These are phyloP conservation scores for Macrolepiota dolichaula DNA, from an alignment of 768 basidiomycete genomes.

Conservation along the genomic window DNA sequence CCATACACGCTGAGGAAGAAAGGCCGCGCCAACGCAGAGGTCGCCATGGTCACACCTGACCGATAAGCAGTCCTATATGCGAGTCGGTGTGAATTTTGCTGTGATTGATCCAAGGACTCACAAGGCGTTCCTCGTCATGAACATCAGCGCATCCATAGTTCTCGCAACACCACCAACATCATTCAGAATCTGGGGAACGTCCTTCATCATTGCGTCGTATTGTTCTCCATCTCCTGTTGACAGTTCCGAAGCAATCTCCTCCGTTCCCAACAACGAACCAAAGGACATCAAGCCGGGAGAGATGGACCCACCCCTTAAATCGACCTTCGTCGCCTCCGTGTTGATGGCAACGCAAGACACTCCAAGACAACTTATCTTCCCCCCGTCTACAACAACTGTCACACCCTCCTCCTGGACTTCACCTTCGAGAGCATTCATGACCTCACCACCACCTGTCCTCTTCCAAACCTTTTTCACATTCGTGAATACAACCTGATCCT, in stretches of 20 bases:
- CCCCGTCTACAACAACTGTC: constrained; percentile 43
- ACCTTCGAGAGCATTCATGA: constrained; percentile 24
- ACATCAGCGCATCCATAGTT: constrained; percentile 70
- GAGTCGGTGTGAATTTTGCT: constrained; percentile 4
- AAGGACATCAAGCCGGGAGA: constrained; percentile 63
- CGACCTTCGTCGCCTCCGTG: constrained; percentile 33
- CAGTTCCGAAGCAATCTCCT: constrained; percentile 70
- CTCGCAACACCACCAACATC: constrained; percentile 52
- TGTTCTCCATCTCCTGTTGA: constrained; percentile 63
- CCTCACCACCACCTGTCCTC: constrained; percentile 24
- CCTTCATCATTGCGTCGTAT: constrained; percentile 48
- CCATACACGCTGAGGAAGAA: constrained; percentile 32
- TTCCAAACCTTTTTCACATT: constrained; percentile 59
- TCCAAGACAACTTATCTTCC: constrained; percentile 52
- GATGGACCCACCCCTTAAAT: constrained; percentile 68
- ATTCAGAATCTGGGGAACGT: constrained; percentile 43
- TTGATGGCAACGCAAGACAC: constrained; percentile 24
- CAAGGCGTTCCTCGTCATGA: constrained; percentile 72
- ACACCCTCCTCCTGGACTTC: constrained; percentile 17
- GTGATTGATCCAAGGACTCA: constrained; percentile 31
- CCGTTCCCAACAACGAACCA: constrained; percentile 71
- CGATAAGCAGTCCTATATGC: constrained; percentile 55
- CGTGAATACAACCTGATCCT: constrained; percentile 48
- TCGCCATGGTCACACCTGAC: constrained; percentile 62
- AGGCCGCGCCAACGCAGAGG: constrained; percentile 45